Conservation (phyloP, 768 basidiomycete genomes). For the Flagelloscypha sp. region DNA sequence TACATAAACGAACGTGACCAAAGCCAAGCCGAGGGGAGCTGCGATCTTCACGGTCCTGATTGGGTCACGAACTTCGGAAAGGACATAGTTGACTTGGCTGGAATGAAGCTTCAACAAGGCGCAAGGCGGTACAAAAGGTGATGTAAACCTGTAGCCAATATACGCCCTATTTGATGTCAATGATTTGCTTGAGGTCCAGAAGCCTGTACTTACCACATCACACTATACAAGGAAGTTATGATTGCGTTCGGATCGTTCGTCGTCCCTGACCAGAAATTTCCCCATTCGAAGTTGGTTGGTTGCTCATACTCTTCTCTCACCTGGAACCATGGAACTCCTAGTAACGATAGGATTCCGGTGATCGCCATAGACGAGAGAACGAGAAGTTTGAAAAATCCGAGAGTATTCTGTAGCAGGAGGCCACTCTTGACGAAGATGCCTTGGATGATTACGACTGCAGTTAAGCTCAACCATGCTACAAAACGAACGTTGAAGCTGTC, state of each 20-base stretch:
- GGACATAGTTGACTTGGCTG: conserved; percentile 67
- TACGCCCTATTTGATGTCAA: conserved; percentile 43
- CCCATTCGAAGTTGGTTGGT: conserved; percentile 53
- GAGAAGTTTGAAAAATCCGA: conserved; percentile 56
- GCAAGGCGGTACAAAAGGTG: too few relatives aligned
- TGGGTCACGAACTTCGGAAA: conserved; percentile 65
- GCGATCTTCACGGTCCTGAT: conserved; percentile 64
- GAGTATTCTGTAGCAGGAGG: conserved; percentile 51
- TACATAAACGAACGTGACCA: conserved; percentile 53
- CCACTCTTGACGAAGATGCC: conserved; percentile 47
- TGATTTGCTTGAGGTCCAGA: background rate
- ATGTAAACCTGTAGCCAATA: conserved; percentile 64
- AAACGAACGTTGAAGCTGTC: conserved; percentile 41
- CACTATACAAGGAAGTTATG: conserved; percentile 56
- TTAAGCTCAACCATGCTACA: conserved; percentile 47
- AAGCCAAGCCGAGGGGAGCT: conserved; percentile 54
- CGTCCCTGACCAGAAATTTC: conserved; percentile 56
- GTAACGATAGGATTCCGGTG: conserved; percentile 45
- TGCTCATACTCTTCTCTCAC: conserved; percentile 42
- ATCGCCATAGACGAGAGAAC: conserved; percentile 43
- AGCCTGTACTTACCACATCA: conserved; percentile 47
- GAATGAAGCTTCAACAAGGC: too few relatives aligned
- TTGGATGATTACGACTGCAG: conserved; percentile 50
- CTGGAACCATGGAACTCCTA: conserved; percentile 39
- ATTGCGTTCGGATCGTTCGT: conserved; percentile 48